Conservation (phyloP, 805 yeast genomes). For the Starmera pachycereana region DNA sequence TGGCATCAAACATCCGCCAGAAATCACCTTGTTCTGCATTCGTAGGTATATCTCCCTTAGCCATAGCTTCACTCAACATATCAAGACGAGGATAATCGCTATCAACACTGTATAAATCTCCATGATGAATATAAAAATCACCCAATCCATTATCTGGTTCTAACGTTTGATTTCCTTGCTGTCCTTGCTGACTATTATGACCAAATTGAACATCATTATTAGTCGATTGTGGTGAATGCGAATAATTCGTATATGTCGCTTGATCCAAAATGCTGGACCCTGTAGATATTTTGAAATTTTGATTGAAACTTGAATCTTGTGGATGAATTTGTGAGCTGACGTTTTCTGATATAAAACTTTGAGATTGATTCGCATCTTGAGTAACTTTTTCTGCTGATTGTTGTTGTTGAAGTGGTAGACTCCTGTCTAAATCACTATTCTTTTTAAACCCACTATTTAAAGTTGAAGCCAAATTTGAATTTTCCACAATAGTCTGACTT, state of each 20-base stretch:
- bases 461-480: not conserved
- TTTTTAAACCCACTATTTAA: not conserved
- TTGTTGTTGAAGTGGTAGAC: not conserved
- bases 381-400: not conserved
- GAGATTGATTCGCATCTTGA: not conserved
- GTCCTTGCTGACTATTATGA: not conserved
- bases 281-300: too few relatives aligned
- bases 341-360: not conserved
- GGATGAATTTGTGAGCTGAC: too few relatives aligned
- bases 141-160: too few relatives aligned
- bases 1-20: slow-evolving; percentile 18
- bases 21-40: slow-evolving; percentile 12
- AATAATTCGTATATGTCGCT: too few relatives aligned
- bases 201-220: too few relatives aligned
- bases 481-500: slow-evolving; percentile 4
- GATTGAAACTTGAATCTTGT: too few relatives aligned
- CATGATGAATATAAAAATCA: not conserved
- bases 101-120: not conserved
- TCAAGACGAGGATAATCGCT: slow-evolving; percentile 9
- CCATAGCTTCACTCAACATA: slow-evolving; percentile 14
- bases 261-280: too few relatives aligned
- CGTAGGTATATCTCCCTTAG: slow-evolving; percentile 8
- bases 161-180: not conserved
- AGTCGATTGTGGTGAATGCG: too few relatives aligned
- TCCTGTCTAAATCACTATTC: too few relatives aligned